Evolutionary conservation across 2,329 filamentous ascomycete genomes (phyloP).

Genomic region (Lecanicillium sp.): DNA sequence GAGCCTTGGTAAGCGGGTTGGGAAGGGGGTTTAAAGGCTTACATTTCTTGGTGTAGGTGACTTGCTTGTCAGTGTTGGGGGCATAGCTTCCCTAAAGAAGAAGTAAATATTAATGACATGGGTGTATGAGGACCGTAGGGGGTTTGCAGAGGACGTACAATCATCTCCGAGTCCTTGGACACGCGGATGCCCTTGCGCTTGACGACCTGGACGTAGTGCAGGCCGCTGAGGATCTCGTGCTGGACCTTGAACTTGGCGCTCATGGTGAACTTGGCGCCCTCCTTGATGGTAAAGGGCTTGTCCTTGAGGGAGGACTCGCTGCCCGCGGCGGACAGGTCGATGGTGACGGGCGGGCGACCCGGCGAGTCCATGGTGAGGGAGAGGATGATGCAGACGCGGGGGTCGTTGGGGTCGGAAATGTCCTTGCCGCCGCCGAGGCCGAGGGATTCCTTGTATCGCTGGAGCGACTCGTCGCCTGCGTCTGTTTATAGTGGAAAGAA

Average conservation of each 20-base stretch:
- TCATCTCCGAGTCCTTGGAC: constrained; percentile 96
- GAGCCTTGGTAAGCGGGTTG: constrained; percentile 3
- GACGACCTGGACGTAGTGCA: constrained; percentile 93
- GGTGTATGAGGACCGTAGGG: neutral
- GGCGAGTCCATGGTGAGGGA: constrained; percentile 81
- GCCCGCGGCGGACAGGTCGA: constrained; percentile 72
- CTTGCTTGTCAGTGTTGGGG: constrained; percentile 83
- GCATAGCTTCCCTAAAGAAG: constrained; percentile 72
- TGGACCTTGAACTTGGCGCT: constrained; percentile 91
- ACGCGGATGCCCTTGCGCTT: constrained; percentile 82
- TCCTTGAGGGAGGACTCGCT: constrained; percentile 74
- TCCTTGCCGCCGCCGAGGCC: constrained; percentile 70
- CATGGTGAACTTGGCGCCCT: constrained; percentile 90
- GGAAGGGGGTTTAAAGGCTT: constrained; percentile 30
- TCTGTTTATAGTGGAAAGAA: constrained; percentile 30
- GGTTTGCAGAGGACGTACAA: constrained; percentile 58
- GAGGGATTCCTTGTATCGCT: constrained; percentile 95
- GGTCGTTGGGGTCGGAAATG: constrained; percentile 70
- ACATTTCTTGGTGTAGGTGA: constrained; percentile 87
- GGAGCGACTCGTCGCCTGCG: constrained; percentile 80
- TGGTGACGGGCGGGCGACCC: constrained; percentile 76
- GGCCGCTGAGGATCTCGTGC: constrained; percentile 87
- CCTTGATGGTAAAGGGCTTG: constrained; percentile 96
- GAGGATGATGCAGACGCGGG: constrained; percentile 87
- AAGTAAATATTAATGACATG: neutral